Conservation (phyloP, 2,329 filamentous ascomycete genomes). For the Ophiostoma sp. region DNA sequence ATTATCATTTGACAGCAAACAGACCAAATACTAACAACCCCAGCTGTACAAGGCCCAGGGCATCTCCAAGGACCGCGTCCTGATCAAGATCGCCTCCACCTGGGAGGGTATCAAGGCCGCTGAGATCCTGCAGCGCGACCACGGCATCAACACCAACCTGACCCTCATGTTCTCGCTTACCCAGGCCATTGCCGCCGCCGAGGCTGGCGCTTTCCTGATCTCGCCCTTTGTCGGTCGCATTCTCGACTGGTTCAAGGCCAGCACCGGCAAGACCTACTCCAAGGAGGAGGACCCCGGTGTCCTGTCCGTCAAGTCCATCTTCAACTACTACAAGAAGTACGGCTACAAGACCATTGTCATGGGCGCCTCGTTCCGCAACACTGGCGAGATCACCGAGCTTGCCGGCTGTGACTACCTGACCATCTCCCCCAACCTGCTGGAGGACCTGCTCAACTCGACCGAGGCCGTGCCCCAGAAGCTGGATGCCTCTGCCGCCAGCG, state of each 20-base stretch:
- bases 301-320: slow-evolving; percentile 86
- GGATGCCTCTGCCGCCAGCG: slow-evolving; percentile 58
- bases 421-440: slow-evolving; percentile 91
- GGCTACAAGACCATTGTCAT: slow-evolving; percentile 99
- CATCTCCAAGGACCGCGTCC: slow-evolving; percentile 85
- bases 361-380: slow-evolving; percentile 96
- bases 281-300: slow-evolving; percentile 93
- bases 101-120: slow-evolving; percentile 99
- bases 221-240: slow-evolving; percentile 99
- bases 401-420: slow-evolving; percentile 98
- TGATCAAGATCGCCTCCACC: slow-evolving; percentile 99
- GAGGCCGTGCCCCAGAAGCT: slow-evolving; percentile 89
- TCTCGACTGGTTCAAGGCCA: slow-evolving; percentile 98
- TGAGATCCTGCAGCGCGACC: slow-evolving; percentile 90
- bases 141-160: slow-evolving; percentile 97
- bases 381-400: slow-evolving; percentile 94
- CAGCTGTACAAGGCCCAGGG: slow-evolving; percentile 93
- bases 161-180: slow-evolving; percentile 96
- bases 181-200: slow-evolving; percentile 92
- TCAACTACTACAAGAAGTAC: slow-evolving; percentile 99
- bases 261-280: slow-evolving; percentile 87
- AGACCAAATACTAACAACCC: background rate
- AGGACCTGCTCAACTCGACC: slow-evolving; percentile 83
- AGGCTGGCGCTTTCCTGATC: slow-evolving; percentile 95
- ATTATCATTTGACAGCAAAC: background rate